Evolutionary conservation across 805 yeast species (phyloP), one percentile per base, ranked within the genome.

Genomic region (Candida hispaniensis): DNA sequence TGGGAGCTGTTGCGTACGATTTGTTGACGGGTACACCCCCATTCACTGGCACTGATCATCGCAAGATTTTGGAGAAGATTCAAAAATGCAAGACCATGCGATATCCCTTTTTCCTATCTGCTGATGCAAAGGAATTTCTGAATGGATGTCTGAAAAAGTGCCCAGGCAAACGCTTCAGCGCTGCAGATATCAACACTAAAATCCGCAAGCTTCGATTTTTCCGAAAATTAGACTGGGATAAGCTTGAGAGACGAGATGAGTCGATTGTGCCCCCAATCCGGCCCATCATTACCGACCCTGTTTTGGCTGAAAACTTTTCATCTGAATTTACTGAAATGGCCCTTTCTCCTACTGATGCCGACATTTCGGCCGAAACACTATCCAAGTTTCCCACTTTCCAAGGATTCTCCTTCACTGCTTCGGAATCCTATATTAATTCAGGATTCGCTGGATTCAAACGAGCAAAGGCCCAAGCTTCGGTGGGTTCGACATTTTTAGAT

Each of bases 11-110:
- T 5, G 60, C 76, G 30, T 79, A 60, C 48, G 94, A 85, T 52
- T 67, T 83, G 68, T 61, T 83, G 33, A 76, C 86, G 0, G 94
- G 94, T 0, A 66, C 75, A 30, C 94, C 95, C 0, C 94, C 94
- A 1, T 82, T 80, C 55, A 79, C 91, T 0, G 95, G 94, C 3
- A 75, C 69, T 38, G 79, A 78, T 47, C 77, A 79, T 48, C 76
- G 78, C 51, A 69, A 67, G 27, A 79, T 83, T 18, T 66, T 79
- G 59, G 81, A 78, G 43, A 83, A 81, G 52, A 76, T 83, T 18
- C 62, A 70, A 26, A 67, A 76, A 35, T 58, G 67, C 14, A 79
- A 81, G 43, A 75, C 75, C 43, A 59, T 76, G 21, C 70, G 66
- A 38, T 60, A 75, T 25, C 94, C 94, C 1, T 78, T 70, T 49